These are phyloP conservation scores for Daedalea quercina DNA, from an alignment of 768 basidiomycete species.

Conservation along the genomic window DNA sequence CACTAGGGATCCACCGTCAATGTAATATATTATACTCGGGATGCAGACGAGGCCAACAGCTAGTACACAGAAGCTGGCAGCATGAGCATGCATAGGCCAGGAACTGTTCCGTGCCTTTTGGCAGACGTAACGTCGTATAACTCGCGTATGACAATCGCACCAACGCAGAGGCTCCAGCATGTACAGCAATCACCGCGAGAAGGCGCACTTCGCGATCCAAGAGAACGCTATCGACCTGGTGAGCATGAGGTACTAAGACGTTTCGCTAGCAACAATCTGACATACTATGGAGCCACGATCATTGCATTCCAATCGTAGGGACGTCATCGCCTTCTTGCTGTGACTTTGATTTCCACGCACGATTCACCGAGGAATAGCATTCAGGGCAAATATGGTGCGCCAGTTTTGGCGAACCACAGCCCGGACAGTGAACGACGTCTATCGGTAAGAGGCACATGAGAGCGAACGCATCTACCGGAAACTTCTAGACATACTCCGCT, in stretches of 20 bases:
- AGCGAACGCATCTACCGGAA: neutral
- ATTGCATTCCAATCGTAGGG: neutral
- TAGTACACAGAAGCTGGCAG: no score
- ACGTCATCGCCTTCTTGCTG: neutral
- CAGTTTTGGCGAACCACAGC: conserved; percentile 82
- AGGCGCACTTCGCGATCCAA: no score
- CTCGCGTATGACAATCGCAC: no score
- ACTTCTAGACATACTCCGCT: conserved; percentile 55
- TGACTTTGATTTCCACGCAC: conserved; percentile 49
- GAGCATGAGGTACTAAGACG: neutral
- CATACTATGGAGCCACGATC: neutral
- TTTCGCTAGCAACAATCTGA: neutral
- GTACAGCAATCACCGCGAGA: no score
- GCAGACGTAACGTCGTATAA: no score
- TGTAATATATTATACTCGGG: no score
- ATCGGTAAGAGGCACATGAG: conserved; percentile 2
- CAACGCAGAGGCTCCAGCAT: no score
- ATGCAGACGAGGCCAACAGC: no score
- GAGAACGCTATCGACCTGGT: no score
- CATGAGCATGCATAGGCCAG: no score
- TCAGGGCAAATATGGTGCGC: conserved; percentile 81
- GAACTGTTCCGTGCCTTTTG: no score
- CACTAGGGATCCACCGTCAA: no score
- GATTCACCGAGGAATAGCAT: conserved; percentile 69
- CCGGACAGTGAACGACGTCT: conserved; percentile 92